phyloP scores from a whole-genome alignment of 2,329 filamentous ascomycete genomes.

The Fusarium sp. region DNA sequence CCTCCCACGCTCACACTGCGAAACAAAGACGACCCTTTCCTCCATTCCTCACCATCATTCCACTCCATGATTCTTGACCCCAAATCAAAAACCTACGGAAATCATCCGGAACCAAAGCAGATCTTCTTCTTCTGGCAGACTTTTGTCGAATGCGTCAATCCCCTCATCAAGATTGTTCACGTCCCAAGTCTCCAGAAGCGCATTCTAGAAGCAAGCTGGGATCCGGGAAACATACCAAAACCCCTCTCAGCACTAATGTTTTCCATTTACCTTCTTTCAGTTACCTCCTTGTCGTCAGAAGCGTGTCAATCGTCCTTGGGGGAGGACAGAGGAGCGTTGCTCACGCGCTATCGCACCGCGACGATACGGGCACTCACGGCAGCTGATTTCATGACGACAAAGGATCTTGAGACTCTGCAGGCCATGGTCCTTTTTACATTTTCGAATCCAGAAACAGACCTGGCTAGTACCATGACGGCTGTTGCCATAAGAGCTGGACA shows the following conservation, averaged over 20 bases:
- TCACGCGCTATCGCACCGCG: slow-evolving; percentile 38
- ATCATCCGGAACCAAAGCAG: slow-evolving; percentile 45
- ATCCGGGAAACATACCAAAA: slow-evolving; percentile 20
- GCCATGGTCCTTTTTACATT: slow-evolving; percentile 45
- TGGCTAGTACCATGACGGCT: slow-evolving; percentile 37
- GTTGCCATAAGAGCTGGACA: slow-evolving; percentile 38
- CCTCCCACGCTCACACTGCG: slow-evolving; percentile 32
- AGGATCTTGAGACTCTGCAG: slow-evolving; percentile 44
- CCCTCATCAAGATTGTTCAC: slow-evolving; percentile 45
- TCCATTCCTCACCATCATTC: slow-evolving; percentile 17
- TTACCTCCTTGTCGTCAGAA: slow-evolving; percentile 31
- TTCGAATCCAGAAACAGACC: slow-evolving; percentile 42
- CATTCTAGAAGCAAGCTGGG: slow-evolving; percentile 44
- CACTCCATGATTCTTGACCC: background rate
- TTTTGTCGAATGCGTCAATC: slow-evolving; percentile 47
- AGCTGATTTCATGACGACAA: slow-evolving; percentile 41
- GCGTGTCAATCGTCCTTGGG: slow-evolving; percentile 27
- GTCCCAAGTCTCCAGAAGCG: slow-evolving; percentile 45
- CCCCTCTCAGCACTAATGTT: slow-evolving; percentile 41
- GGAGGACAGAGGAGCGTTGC: slow-evolving; percentile 12
- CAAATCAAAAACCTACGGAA: background rate
- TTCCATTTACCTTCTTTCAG: slow-evolving; percentile 40
- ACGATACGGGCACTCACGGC: slow-evolving; percentile 38
- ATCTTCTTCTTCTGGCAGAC: slow-evolving; percentile 47
- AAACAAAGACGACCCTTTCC: slow-evolving; percentile 34